Evolutionary conservation across 192 early-diverging fungal species (phyloP).

Genomic region (Obelidium mucronatum): DNA sequence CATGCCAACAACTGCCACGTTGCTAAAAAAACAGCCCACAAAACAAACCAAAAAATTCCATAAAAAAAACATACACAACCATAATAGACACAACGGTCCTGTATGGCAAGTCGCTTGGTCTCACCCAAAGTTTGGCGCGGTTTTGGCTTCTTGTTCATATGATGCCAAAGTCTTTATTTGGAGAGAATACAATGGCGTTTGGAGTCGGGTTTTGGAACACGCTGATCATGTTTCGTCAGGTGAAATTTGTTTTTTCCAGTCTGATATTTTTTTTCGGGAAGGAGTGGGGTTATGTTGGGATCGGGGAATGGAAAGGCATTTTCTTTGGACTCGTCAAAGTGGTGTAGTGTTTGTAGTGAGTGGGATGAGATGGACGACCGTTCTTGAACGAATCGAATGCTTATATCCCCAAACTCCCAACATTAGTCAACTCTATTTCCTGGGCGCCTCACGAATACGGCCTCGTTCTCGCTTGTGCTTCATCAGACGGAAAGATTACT

Average conservation of each 20-base stretch:
- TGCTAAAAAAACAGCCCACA: background rate
- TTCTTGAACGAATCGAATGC: too few relatives aligned
- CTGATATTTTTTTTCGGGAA: background rate
- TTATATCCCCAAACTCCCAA: too few relatives aligned
- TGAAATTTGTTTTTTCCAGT: conserved; percentile 39
- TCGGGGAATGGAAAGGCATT: background rate
- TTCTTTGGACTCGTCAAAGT: too few relatives aligned
- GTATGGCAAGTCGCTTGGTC: conserved; percentile 99
- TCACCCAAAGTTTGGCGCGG: conserved; percentile 96
- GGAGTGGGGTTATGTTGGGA: background rate
- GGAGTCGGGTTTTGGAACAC: conserved; percentile 87
- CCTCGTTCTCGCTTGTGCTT: conserved; percentile 88
- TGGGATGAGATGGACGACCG: background rate
- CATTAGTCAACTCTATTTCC: conserved; percentile 89
- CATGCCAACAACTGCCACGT: conserved; percentile 9
- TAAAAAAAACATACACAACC: background rate
- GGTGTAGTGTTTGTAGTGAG: too few relatives aligned
- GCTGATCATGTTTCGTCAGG: conserved; percentile 88
- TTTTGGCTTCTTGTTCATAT: conserved; percentile 96
- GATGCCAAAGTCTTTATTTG: conserved; percentile 96
- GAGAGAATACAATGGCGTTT: conserved; percentile 87
- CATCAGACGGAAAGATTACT: conserved; percentile 94
- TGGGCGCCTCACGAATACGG: conserved; percentile 99
- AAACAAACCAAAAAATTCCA: background rate
- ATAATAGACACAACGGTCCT: conserved; percentile 88